phyloP scores from a whole-genome alignment of 208 protist species.

The Histomonas meleagridis region DNA sequence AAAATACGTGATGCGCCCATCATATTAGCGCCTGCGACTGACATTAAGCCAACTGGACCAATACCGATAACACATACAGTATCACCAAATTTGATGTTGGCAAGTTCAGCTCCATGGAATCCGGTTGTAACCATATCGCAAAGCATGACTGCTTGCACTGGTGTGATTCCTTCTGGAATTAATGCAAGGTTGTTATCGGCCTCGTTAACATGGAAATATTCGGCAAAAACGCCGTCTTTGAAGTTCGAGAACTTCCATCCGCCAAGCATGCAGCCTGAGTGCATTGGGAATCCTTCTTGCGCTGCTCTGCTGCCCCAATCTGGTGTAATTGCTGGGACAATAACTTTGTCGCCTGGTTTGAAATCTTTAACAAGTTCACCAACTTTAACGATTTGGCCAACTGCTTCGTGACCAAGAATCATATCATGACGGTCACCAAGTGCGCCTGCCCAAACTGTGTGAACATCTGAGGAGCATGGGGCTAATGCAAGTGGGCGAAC shows the following conservation, averaged over 20 bases:
- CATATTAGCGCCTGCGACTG: background rate
- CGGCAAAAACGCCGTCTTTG: conserved; percentile 25
- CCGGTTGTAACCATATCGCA: conserved; percentile 26
- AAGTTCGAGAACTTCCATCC: conserved; percentile 33
- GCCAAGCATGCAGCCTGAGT: conserved; percentile 17
- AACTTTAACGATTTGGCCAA: background rate
- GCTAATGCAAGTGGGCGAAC: background rate
- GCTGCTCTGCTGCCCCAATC: background rate
- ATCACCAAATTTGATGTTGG: background rate
- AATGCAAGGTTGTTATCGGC: background rate
- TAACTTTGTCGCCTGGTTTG: conserved; percentile 15
- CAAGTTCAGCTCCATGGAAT: conserved; percentile 27
- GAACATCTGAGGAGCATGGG: conserved; percentile 29
- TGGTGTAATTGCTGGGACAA: conserved; percentile 33
- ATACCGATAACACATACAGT: background rate
- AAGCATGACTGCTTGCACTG: background rate
- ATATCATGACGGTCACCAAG: background rate
- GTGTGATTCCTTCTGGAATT: background rate
- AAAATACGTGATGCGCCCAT: background rate
- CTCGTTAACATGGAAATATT: conserved; percentile 24
- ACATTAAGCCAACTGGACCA: conserved; percentile 18
- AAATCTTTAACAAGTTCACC: background rate
- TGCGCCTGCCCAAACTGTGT: conserved; percentile 22
- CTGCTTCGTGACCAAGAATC: conserved; percentile 16
- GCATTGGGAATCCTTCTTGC: background rate